phyloP scores from a whole-genome alignment of 805 yeast species.

The Kodamaea jinghongensis region DNA sequence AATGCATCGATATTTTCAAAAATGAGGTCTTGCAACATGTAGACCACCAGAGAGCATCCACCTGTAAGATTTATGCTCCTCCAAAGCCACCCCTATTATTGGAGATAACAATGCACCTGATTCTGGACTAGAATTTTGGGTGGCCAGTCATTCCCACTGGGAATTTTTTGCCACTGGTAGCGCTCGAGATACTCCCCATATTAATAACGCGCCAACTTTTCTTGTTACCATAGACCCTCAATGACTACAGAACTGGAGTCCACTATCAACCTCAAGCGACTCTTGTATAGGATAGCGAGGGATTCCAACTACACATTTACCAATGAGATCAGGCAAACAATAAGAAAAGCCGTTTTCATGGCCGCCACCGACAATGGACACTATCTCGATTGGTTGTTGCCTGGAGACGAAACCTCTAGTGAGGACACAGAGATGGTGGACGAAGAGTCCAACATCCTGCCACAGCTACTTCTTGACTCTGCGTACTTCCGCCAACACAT shows the following conservation, averaged over 20 bases:
- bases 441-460: not conserved
- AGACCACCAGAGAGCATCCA: too few species aligned
- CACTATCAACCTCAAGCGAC: slow-evolving; percentile 21
- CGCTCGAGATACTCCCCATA: too few species aligned
- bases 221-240: too few species aligned
- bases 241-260: slow-evolving; percentile 3
- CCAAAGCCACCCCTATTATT: too few species aligned
- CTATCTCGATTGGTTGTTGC: slow-evolving; percentile 38
- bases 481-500: slow-evolving; percentile 23
- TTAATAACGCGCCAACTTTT: too few species aligned
- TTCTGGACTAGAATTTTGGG: too few species aligned
- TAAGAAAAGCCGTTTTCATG: slow-evolving; percentile 43
- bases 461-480: slow-evolving; percentile 13
- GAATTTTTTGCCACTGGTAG: too few species aligned
- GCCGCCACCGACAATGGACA: slow-evolving; percentile 43
- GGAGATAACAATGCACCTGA: too few species aligned
- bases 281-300: slow-evolving; percentile 39
- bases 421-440: slow-evolving; percentile 7
- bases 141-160: too few species aligned
- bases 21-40: too few species aligned
- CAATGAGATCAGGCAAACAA: slow-evolving; percentile 24
- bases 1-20: too few species aligned
- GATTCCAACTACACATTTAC: slow-evolving; percentile 29
- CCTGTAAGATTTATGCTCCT: too few species aligned
- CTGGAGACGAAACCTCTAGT: slow-evolving; percentile 2